phyloP scores from a whole-genome alignment of 441 rosid genomes.

The Adansonia rubrostipa region DNA sequence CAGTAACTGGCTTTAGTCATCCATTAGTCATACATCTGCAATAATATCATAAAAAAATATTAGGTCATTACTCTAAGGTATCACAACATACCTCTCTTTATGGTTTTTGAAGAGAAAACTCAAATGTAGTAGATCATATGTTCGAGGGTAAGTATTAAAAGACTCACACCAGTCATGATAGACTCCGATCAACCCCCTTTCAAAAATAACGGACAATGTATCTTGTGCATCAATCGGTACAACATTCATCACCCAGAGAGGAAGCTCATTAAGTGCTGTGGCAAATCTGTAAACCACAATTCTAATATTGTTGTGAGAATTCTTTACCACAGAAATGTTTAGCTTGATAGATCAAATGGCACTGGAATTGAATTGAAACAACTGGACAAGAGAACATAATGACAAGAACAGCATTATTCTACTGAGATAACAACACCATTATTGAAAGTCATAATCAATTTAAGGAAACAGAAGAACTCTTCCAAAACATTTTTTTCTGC shows the following conservation, averaged over 20 bases:
- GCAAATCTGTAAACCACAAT: conserved; percentile 59
- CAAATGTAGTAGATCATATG: conserved; percentile 79
- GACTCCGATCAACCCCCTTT: conserved; percentile 84
- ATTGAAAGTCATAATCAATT: no score
- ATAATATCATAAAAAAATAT: no score
- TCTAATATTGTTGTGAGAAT: background rate
- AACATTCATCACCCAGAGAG: conserved; percentile 90
- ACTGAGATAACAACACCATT: no score
- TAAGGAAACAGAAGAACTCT: no score
- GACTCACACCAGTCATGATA: conserved; percentile 97
- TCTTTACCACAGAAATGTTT: background rate
- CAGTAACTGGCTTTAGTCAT: background rate
- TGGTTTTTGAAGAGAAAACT: conserved; percentile 62
- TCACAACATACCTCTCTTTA: conserved; percentile 51
- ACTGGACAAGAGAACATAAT: no score
- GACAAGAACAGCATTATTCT: no score
- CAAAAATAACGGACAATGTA: conserved; percentile 65
- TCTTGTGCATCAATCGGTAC: conserved; percentile 61
- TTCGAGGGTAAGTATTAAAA: conserved; percentile 76
- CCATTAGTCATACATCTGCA: no score
- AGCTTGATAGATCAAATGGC: no score
- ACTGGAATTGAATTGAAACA: no score
- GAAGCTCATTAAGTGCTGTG: conserved; percentile 66
- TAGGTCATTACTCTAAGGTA: no score
- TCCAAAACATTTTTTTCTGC: no score